These are phyloP conservation scores for Tylopilus felleus DNA, from an alignment of 768 basidiomycete species.

Conservation along the genomic window DNA sequence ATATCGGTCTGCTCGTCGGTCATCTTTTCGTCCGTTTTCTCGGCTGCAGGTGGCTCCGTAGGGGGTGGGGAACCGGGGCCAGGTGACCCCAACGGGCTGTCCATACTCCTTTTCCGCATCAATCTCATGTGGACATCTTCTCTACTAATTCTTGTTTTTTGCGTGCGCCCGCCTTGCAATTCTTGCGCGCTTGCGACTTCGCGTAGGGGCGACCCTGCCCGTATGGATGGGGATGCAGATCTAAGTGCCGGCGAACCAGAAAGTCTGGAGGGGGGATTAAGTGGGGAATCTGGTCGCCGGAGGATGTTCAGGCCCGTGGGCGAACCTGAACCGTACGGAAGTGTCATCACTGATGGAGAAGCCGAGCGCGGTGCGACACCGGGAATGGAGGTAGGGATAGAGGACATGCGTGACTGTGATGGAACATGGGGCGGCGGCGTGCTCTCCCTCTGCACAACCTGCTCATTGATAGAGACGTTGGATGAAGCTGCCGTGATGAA, in stretches of 20 bases:
- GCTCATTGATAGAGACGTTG: constrained; percentile 12
- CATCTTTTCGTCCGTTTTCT: not conserved
- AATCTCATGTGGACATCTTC: constrained; percentile 53
- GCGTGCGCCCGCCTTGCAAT: constrained; percentile 17
- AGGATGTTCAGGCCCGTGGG: constrained; percentile 15
- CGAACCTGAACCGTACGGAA: constrained; percentile 19
- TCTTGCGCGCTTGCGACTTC: constrained; percentile 23
- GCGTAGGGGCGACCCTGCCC: constrained; percentile 29
- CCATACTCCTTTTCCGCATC: constrained; percentile 41
- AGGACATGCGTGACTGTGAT: constrained; percentile 2
- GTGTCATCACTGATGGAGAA: constrained; percentile 8
- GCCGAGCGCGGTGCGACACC: constrained; percentile 1
- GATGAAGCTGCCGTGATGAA: constrained; percentile 20
- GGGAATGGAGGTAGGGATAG: not conserved
- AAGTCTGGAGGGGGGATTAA: constrained; percentile 13
- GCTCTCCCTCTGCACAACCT: constrained; percentile 2
- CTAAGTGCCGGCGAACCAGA: constrained; percentile 19
- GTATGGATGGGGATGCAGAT: constrained; percentile 20
- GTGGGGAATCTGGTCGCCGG: constrained; percentile 24
- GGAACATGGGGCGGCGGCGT: not conserved
- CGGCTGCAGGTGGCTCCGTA: not conserved
- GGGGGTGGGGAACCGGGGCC: constrained; percentile 9
- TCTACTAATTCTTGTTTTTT: constrained; percentile 46
- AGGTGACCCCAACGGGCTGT: constrained; percentile 37
- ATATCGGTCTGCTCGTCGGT: not conserved